phyloP scores from a whole-genome alignment of 768 basidiomycete species.

The Dioszegia hungarica region DNA sequence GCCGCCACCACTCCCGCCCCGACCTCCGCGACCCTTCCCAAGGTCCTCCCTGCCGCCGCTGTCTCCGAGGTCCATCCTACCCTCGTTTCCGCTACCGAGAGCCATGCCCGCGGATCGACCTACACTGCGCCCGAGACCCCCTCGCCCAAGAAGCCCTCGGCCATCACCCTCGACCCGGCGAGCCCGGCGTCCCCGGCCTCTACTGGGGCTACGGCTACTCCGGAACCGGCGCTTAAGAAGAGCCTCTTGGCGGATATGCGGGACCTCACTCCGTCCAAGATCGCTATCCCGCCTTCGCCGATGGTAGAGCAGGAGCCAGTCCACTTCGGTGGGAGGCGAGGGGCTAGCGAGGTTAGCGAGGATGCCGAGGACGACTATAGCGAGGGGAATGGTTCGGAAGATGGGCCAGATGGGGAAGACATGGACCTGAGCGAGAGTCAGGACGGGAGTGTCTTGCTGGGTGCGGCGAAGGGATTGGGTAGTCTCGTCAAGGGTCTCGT shows the following conservation, averaged over 20 bases:
- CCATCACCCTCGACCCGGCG: too few relatives aligned
- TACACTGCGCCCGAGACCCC: background rate
- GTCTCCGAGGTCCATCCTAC: background rate
- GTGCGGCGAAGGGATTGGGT: too few relatives aligned
- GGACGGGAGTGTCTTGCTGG: background rate
- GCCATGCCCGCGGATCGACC: background rate
- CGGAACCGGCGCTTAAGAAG: too few relatives aligned
- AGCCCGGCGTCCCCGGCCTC: background rate
- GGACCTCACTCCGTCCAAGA: background rate
- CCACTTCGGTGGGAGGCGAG: too few relatives aligned
- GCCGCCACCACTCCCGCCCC: background rate
- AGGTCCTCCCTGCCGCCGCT: background rate
- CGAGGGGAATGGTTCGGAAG: too few relatives aligned
- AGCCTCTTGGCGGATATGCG: too few relatives aligned
- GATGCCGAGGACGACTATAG: too few relatives aligned
- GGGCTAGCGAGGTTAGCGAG: too few relatives aligned
- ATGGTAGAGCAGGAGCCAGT: background rate
- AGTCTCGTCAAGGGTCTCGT: too few relatives aligned
- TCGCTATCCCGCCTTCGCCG: slow-evolving; percentile 1
- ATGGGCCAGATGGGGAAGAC: slow-evolving; percentile 1
- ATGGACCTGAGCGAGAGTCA: background rate
- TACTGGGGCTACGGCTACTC: slow-evolving; percentile 3
- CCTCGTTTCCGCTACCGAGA: background rate
- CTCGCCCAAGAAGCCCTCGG: background rate
- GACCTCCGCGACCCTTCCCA: background rate